Base-by-base conservation (phyloP, 1,139 yeast genomes). In the Lodderomyces oxycetoniae region DNA sequence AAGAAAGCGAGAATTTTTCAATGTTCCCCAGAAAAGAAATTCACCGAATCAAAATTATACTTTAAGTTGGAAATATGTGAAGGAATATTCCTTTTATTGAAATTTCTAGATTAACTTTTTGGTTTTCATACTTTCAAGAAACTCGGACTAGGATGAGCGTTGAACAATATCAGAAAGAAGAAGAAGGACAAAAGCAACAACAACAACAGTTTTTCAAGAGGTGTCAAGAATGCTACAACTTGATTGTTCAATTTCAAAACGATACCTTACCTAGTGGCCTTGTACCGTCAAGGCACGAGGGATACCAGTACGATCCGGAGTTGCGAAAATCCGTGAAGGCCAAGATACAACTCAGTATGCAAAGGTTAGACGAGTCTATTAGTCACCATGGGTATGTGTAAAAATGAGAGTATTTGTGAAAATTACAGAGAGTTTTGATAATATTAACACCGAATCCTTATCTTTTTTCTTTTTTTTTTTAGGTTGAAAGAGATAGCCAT, bases 401-500 rank as follows among this genome's bases (percentile, higher is more conserved):
- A 19, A 22, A 8, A 3, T 6, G 26, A 12, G 11, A 5, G 11
- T 10, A 6, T 29, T 17, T 17, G 32, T n/a, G n/a, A 16, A 17
- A 15, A 10, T 26, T 11, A 14, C 11, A 17, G 12, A 16, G 6
- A 5, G 11, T 26, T 15, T 9, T 50, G 52, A 56, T 51, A 49
- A 49, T 52, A n/a, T 20, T 20, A 20, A 9, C 23, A 20, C 23
- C n/a, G n/a, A n/a, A n/a, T n/a, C n/a, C n/a, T n/a, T n/a, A n/a
- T n/a, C n/a, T n/a, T 20, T 9, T 20, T 20, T 20, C n/a, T 20
- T 21, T 17, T 25, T 23, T n/a, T 13, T 3, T 34, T 21, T 41
- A 54, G 68, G 1, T 55, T 74, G 24, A 66, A 67, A 10, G 78
- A 84, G 42, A 58, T 86, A 4, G 81, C 95, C 3, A 63, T 87